Conservation (phyloP, 139 green algal genomes). For the Volvox reticuliferus region DNA sequence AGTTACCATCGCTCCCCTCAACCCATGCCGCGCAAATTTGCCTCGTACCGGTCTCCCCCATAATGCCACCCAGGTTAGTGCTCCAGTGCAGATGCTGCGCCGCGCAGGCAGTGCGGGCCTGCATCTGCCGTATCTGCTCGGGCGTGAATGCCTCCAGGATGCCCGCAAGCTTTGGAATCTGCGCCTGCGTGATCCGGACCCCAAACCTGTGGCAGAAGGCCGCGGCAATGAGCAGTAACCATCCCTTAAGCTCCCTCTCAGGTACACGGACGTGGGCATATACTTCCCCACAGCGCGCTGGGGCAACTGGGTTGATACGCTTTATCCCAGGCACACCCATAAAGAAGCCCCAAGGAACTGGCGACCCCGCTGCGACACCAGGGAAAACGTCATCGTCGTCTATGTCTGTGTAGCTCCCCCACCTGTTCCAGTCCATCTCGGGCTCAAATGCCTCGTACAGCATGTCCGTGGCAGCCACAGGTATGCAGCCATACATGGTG, state of each 20-base stretch:
- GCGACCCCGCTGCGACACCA: no score
- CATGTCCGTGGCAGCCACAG: constrained; percentile 59
- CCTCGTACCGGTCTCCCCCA: constrained; percentile 50
- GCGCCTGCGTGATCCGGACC: constrained; percentile 22
- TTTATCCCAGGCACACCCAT: no score
- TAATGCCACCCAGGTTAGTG: constrained; percentile 60
- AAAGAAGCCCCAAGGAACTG: no score
- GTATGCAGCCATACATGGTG: constrained; percentile 65
- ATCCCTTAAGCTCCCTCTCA: no score
- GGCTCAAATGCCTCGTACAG: constrained; percentile 66
- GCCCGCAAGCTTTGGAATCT: constrained; percentile 22
- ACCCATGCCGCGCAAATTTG: not conserved
- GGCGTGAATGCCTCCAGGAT: constrained; percentile 4
- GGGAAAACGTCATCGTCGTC: no score
- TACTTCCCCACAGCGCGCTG: no score
- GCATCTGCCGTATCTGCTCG: constrained; percentile 2
- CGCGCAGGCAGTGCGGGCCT: constrained; percentile 47
- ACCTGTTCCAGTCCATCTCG: constrained; percentile 60
- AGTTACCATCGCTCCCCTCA: no score
- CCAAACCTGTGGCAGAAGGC: constrained; percentile 20
- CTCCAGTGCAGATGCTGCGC: constrained; percentile 66
- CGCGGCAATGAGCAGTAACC: not conserved
- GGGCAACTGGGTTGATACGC: no score
- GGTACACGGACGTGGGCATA: no score
- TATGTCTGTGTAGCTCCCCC: not conserved